Conservation (phyloP, 2,329 filamentous ascomycete species). For the Colletotrichum coccodes region DNA sequence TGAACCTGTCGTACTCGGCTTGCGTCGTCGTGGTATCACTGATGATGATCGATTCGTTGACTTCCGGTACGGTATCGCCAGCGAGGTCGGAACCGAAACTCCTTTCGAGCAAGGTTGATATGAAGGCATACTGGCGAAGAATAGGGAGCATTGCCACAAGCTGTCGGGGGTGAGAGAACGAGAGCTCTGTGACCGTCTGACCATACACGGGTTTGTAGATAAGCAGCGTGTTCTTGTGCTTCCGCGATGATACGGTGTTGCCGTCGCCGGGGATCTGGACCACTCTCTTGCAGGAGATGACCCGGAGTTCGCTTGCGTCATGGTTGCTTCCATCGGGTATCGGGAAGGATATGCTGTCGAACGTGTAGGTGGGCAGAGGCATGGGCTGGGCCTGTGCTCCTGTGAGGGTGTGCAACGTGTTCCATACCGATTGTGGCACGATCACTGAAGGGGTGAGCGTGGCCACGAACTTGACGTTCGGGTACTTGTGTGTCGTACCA, state of each 20-base stretch:
- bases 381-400: slow-evolving; percentile 54
- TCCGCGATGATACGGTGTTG: slow-evolving; percentile 42
- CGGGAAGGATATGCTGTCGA: slow-evolving; percentile 69
- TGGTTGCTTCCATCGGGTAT: slow-evolving; percentile 57
- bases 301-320: slow-evolving; percentile 67
- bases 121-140: slow-evolving; percentile 79
- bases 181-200: slow-evolving; percentile 72
- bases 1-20: slow-evolving; percentile 46
- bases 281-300: slow-evolving; percentile 59
- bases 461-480: slow-evolving; percentile 79
- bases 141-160: slow-evolving; percentile 78
- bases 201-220: slow-evolving; percentile 80
- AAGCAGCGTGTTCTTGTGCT: slow-evolving; percentile 70
- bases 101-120: slow-evolving; percentile 71
- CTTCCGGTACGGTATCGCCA: slow-evolving; percentile 40
- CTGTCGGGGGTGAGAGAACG: slow-evolving; percentile 83
- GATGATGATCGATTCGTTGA: slow-evolving; percentile 34
- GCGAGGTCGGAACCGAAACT: slow-evolving; percentile 55
- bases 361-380: slow-evolving; percentile 55
- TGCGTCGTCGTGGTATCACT: slow-evolving; percentile 39
- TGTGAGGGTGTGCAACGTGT: slow-evolving; percentile 69
- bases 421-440: slow-evolving; percentile 72
- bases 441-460: slow-evolving; percentile 79
- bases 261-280: slow-evolving; percentile 54
- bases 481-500: slow-evolving; percentile 62